phyloP scores from a whole-genome alignment of 164 flowering plant species.

The Chloranthus sessilifolius region DNA sequence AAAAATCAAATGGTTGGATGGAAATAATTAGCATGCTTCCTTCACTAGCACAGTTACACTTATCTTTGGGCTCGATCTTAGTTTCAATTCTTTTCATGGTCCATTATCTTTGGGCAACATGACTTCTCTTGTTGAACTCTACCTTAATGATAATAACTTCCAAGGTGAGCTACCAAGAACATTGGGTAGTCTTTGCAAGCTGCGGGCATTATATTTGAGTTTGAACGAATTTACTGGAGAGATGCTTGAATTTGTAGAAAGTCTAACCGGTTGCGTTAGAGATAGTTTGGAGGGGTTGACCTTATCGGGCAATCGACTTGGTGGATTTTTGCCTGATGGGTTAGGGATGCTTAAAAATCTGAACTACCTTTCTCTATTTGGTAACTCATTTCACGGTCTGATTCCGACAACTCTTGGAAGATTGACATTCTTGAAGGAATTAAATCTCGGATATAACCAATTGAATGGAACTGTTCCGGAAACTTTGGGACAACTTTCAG shows the following conservation, averaged over 20 bases:
- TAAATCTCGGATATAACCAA: not conserved
- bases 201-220: not conserved
- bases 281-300: constrained; percentile 2
- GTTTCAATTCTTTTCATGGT: not conserved
- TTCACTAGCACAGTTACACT: constrained; percentile 6
- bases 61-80: not conserved
- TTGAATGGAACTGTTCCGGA: constrained; percentile 16
- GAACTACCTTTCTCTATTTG: not conserved
- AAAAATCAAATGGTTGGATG: not conserved
- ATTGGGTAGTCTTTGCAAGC: not conserved
- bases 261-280: constrained; percentile 9
- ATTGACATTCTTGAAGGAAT: not conserved
- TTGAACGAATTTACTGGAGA: not conserved
- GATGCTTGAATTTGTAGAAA: constrained; percentile 15
- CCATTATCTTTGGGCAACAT: not conserved
- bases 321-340: not conserved
- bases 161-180: not conserved
- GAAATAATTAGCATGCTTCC: constrained; percentile 6
- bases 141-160: not conserved
- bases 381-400: not conserved
- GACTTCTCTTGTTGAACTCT: not conserved
- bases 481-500: constrained; percentile 18
- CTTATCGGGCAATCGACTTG: not conserved
- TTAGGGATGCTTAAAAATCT: not conserved
- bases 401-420: constrained; percentile 1